phyloP scores from a whole-genome alignment of 2,329 filamentous ascomycete species.

The Diaporthe vexans region DNA sequence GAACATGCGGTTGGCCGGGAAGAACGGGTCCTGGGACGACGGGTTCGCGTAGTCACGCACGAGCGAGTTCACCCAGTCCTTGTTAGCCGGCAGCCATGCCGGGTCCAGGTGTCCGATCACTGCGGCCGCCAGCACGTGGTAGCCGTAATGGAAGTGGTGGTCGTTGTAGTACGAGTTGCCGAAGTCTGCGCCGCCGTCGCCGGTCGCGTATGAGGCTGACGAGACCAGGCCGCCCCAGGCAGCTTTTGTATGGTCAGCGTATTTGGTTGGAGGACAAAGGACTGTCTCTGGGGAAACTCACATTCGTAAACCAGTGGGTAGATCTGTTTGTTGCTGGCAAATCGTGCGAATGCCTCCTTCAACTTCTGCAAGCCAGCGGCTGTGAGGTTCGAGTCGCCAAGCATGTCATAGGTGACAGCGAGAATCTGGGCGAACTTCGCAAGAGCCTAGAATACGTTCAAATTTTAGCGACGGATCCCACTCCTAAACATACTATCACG shows the following conservation, averaged over 20 bases:
- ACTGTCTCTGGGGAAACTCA: slow-evolving; percentile 51
- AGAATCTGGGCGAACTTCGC: slow-evolving; percentile 82
- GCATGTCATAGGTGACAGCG: slow-evolving; percentile 74
- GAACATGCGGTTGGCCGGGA: slow-evolving; percentile 86
- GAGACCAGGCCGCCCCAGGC: slow-evolving; percentile 88
- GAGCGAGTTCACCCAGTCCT: slow-evolving; percentile 84
- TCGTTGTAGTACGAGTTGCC: slow-evolving; percentile 90
- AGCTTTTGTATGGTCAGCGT: slow-evolving; percentile 51
- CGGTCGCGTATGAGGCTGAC: slow-evolving; percentile 77
- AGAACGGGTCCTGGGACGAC: slow-evolving; percentile 76
- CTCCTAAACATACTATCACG: too few species aligned
- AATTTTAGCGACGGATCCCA: slow-evolving; percentile 23
- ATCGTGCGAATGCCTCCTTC: slow-evolving; percentile 76
- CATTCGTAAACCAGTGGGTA: slow-evolving; percentile 76
- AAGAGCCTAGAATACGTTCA: slow-evolving; percentile 63
- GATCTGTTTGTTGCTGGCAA: slow-evolving; percentile 76
- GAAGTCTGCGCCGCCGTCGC: slow-evolving; percentile 82
- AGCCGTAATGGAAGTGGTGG: slow-evolving; percentile 84
- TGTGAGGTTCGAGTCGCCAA: slow-evolving; percentile 70
- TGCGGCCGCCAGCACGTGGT: slow-evolving; percentile 89
- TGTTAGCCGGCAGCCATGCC: slow-evolving; percentile 79
- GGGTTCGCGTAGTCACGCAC: slow-evolving; percentile 89
- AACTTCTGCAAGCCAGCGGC: slow-evolving; percentile 71
- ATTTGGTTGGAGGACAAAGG: background rate
- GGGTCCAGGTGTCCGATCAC: slow-evolving; percentile 85